Base-by-base conservation (phyloP, 495 filamentous ascomycete genomes). In the Glutinoglossum americanum region DNA sequence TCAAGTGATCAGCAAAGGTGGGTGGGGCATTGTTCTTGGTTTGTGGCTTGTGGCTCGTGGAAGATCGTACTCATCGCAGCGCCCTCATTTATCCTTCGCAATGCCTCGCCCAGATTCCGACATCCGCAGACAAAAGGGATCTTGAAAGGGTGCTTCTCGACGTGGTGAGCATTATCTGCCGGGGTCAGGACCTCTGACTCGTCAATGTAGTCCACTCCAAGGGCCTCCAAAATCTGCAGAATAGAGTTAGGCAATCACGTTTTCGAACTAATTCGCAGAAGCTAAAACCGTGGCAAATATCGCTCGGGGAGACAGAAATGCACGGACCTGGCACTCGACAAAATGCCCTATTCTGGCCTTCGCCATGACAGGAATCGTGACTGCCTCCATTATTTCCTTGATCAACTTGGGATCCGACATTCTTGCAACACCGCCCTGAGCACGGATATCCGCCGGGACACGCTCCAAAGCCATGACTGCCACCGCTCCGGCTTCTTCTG, bases 311-410 rank as follows among this genome's bases (percentile, higher is more conserved):
- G 25, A 21, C 6, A 10, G 26, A 30, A 21, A 4, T 47, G 9
- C n/a, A 51, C 69, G 54, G 69, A 84, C 80, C 80, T 86, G 90
- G 74, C 90, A 96, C 73, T 98, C 92, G 60, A 94, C 89, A 62
- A 96, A 87, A 71, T 98, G 92, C 26, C 92, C 92, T 67, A 98
- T 98, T 68, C 92, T 82, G 19, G 90, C 92, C 74, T 98, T 98
- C 23, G 92, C 92, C 92, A 98, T 98, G 69, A 98, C 93, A 60
- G 92, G 92, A 61, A 97, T 96, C 17, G 92, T 97, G n/a, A 98
- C 92, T 33, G 89, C 80, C 7, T 77, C 80, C 83, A 95, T 94
- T 65, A 98, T 98, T 69, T 89, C 87, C 70, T 85, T 84, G 76
- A 98, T 95, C 82, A 96, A 88, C 61, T 73, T 70, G 9, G 92